A percentile compares a stretch with the other conserved stretches of the same genome.
These are phyloP conservation scores for Massarina eburnea DNA, from an alignment of 2,329 filamentous ascomycete genomes.

Conservation along the genomic window DNA sequence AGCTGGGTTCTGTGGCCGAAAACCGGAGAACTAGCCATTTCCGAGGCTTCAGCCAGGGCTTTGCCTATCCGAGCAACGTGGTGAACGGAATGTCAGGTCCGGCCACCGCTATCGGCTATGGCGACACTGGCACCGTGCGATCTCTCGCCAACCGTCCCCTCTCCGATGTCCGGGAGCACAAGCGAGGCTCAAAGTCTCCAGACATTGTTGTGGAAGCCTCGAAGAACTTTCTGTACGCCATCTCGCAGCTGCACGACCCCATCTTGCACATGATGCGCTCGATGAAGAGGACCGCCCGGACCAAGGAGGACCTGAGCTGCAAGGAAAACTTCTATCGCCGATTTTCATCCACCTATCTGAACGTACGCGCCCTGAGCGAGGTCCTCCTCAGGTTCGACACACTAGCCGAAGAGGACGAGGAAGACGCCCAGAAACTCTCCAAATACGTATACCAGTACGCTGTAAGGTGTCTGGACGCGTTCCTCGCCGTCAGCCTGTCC, in stretches of 20 bases:
- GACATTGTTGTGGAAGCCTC: slow-evolving; percentile 58
- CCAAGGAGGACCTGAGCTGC: slow-evolving; percentile 45
- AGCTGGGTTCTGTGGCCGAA: slow-evolving; percentile 57
- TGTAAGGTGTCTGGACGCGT: slow-evolving; percentile 38
- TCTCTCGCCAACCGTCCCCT: slow-evolving; percentile 51
- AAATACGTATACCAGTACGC: slow-evolving; percentile 37
- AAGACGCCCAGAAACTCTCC: slow-evolving; percentile 45
- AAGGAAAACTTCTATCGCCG: slow-evolving; percentile 54
- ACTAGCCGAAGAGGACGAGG: slow-evolving; percentile 53
- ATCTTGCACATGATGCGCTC: slow-evolving; percentile 40
- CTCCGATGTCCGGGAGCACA: slow-evolving; percentile 60
- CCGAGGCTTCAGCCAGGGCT: slow-evolving; percentile 60
- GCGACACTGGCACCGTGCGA: slow-evolving; percentile 37
- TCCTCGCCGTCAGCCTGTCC: slow-evolving; percentile 39
- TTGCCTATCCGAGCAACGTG: slow-evolving; percentile 41
- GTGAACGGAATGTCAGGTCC: slow-evolving; percentile 35
- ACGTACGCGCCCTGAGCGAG: slow-evolving; percentile 59
- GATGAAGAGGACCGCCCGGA: slow-evolving; percentile 42
- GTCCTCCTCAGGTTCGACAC: slow-evolving; percentile 54
- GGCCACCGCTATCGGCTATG: slow-evolving; percentile 36
- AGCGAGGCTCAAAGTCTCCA: slow-evolving; percentile 49
- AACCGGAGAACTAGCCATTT: slow-evolving; percentile 55
- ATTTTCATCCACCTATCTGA: slow-evolving; percentile 58
- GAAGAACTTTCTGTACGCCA: slow-evolving; percentile 57
- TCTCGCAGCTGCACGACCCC: slow-evolving; percentile 52